phyloP scores from a whole-genome alignment of 192 early-diverging fungal species.

The Glomus cerebriforme region DNA sequence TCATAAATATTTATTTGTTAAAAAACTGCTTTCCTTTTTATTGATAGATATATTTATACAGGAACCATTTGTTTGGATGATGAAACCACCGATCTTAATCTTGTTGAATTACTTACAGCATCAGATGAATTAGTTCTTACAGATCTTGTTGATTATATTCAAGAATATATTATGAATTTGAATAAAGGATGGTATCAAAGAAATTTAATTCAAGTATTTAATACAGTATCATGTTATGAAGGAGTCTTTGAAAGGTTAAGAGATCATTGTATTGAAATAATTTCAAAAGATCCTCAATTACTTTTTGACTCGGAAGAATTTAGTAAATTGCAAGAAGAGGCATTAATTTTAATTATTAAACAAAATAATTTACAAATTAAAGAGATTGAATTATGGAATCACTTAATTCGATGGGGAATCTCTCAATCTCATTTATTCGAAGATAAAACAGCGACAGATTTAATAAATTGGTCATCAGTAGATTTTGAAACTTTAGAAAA shows the following conservation, averaged over 20 bases:
- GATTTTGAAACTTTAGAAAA: constrained; percentile 17
- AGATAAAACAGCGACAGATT: neutral
- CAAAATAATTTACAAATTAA: neutral
- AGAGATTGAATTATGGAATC: constrained; percentile 15
- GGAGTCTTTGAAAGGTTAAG: neutral
- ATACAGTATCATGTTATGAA: constrained; percentile 9
- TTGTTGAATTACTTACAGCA: constrained; percentile 18
- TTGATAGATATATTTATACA: constrained; percentile 15
- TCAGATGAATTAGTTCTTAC: constrained; percentile 22
- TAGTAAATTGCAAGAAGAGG: neutral
- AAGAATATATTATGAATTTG: constrained; percentile 15
- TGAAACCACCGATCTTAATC: neutral
- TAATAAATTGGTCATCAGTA: neutral
- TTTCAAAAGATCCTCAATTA: neutral
- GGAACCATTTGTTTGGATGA: neutral
- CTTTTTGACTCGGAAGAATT: constrained; percentile 10
- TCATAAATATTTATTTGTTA: neutral
- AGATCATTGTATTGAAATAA: neutral
- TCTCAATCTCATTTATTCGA: neutral
- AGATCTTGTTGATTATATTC: constrained; percentile 11
- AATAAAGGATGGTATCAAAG: neutral
- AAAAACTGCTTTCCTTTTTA: neutral
- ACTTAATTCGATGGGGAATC: constrained; percentile 15
- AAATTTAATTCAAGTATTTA: constrained; percentile 8
- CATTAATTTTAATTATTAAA: constrained; percentile 4